Percentiles rank a stretch among this genome's conserved stretches.
Conservation (phyloP, 192 early-diverging fungal species). For the Rhizoclosmatium globosum region DNA sequence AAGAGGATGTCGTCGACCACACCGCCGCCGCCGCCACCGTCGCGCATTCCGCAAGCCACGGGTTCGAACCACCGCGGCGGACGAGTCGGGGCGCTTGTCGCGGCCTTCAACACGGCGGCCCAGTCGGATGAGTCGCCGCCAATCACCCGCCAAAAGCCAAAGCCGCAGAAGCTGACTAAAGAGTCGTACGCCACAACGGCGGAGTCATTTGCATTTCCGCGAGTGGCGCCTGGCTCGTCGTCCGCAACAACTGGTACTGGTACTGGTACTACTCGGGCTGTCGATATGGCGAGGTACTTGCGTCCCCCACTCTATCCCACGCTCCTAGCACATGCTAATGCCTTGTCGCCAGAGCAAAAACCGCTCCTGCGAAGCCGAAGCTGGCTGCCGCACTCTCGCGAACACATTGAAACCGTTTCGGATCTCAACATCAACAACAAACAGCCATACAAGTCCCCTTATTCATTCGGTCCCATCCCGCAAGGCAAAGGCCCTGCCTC, state of each 20-base stretch:
- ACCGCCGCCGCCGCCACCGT: too few relatives aligned
- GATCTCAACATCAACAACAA: constrained; percentile 23
- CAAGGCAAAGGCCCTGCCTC: background rate
- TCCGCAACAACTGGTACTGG: too few relatives aligned
- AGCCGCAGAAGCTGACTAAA: background rate
- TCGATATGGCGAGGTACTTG: too few relatives aligned
- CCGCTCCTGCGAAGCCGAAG: background rate
- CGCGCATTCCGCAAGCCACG: too few relatives aligned
- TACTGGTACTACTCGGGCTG: too few relatives aligned
- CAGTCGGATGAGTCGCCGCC: background rate
- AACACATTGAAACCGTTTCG: constrained; percentile 7
- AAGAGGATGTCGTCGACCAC: too few relatives aligned
- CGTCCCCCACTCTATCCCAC: too few relatives aligned
- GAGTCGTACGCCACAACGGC: constrained; percentile 19
- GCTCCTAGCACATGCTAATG: too few relatives aligned
- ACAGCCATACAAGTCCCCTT: constrained; percentile 23
- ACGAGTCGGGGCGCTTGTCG: constrained; percentile 25
- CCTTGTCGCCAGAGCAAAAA: constrained; percentile 18
- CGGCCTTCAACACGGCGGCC: constrained; percentile 26
- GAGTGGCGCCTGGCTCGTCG: too few relatives aligned
- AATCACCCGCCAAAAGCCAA: background rate
- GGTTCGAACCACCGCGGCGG: too few relatives aligned
- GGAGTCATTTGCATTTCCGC: too few relatives aligned
- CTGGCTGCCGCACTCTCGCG: background rate
- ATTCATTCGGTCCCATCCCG: constrained; percentile 12